Percentiles rank a stretch among this genome's conserved stretches.
Conservation (phyloP, 2,329 filamentous ascomycete genomes). For the Fusarium pseudonygamai region DNA sequence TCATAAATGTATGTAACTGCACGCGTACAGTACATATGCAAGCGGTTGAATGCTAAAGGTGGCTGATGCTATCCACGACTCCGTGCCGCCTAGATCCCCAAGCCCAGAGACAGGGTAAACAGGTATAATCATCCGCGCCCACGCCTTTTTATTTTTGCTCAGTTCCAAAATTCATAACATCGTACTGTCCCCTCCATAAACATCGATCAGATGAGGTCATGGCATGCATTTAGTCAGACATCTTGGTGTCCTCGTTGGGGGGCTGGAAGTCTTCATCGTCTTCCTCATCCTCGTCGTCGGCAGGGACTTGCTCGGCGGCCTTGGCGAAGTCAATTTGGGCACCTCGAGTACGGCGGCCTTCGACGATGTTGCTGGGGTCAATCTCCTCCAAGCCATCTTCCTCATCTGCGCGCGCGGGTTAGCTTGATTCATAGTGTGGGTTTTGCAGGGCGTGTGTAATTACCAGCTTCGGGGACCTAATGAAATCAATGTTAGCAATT, state of each 20-base stretch:
- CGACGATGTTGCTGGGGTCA: conserved; percentile 87
- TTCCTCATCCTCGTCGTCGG: conserved; percentile 82
- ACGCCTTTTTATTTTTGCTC: conserved; percentile 29
- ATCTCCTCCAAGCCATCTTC: conserved; percentile 92
- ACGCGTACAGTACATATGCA: conserved; percentile 32
- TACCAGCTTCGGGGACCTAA: conserved; percentile 46
- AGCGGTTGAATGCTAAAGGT: conserved; percentile 24
- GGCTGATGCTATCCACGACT: conserved; percentile 34
- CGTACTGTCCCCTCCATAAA: conserved; percentile 19
- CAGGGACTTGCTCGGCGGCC: conserved; percentile 81
- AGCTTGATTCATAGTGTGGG: conserved; percentile 33
- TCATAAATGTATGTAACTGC: conserved; percentile 16
- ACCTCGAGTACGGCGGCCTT: conserved; percentile 84
- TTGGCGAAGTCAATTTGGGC: conserved; percentile 93
- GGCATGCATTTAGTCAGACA: conserved; percentile 55
- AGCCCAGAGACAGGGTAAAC: conserved; percentile 23
- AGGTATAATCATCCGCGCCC: conserved; percentile 31
- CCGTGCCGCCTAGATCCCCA: conserved; percentile 32
- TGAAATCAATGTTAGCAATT: conserved; percentile 37
- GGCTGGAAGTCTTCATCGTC: conserved; percentile 78
- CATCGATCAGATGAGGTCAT: not conserved
- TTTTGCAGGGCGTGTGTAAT: conserved; percentile 18
- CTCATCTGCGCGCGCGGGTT: conserved; percentile 60
- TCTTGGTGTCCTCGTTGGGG: conserved; percentile 70
- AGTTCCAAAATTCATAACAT: conserved; percentile 37